Conservation (phyloP, 1,284 basidiomycete genomes). For the Phlebopus sp. region DNA sequence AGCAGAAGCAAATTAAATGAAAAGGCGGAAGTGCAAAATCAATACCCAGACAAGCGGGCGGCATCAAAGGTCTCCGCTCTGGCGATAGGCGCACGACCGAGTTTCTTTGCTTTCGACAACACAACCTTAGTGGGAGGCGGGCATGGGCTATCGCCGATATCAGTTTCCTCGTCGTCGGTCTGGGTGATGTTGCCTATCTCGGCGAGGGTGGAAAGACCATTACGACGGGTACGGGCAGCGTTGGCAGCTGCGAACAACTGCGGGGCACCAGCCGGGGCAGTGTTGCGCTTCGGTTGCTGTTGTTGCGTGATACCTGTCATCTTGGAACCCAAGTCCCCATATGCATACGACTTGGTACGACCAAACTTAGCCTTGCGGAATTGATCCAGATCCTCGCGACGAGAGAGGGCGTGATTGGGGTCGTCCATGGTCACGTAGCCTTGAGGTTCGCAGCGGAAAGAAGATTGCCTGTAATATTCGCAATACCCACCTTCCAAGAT, state of each 20-base stretch:
- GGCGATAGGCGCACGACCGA: conserved; percentile 43
- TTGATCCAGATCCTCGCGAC: conserved; percentile 84
- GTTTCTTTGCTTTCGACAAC: conserved; percentile 51
- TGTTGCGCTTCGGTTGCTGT: conserved; percentile 56
- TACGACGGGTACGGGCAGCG: conserved; percentile 58
- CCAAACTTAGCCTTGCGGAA: conserved; percentile 87
- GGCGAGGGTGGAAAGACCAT: conserved; percentile 55
- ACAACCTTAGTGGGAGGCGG: conserved; percentile 63
- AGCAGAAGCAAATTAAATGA: conserved; percentile 4
- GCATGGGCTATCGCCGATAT: conserved; percentile 78
- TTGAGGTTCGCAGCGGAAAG: conserved; percentile 72
- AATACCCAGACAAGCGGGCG: conserved; percentile 41
- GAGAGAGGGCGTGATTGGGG: conserved; percentile 74
- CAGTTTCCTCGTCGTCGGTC: conserved; percentile 70
- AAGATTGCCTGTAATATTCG: conserved; percentile 73
- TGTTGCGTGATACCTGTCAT: conserved; percentile 33
- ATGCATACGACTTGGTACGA: conserved; percentile 86
- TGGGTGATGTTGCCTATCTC: conserved; percentile 59
- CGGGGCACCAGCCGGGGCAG: conserved; percentile 48
- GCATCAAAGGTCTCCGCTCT: conserved; percentile 68
- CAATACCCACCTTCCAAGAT: conserved; percentile 96
- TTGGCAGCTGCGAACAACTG: conserved; percentile 66
- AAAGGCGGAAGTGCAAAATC: conserved; percentile 4
- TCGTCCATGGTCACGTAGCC: conserved; percentile 96
- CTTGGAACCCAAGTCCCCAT: conserved; percentile 62